Evolutionary conservation across 179 eudicot genomes (phyloP), one percentile per base, ranked within the genome.

Genomic region (Spergularia azorica): DNA sequence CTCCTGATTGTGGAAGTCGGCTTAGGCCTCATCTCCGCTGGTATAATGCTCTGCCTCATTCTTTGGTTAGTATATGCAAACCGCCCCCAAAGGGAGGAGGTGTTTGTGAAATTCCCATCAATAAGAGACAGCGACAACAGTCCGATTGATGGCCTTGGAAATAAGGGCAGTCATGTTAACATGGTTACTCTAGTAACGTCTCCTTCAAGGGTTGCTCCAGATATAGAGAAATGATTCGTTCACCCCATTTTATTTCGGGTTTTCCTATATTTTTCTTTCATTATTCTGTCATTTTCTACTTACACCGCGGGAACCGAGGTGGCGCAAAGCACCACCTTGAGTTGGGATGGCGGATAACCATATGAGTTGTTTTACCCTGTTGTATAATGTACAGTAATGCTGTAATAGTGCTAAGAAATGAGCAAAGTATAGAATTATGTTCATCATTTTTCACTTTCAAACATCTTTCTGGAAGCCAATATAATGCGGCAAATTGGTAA

Each of bases 1-100:
- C 97, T 93, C 9, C 67, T 71, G 41, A 59, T 82, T 11, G 89
- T 91, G 5, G 90, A 89, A 76, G 87, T 88, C 0, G 97, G 98
- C 2, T 80, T 95, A 20, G 97, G 84, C 52, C 87, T 95, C 11
- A 90, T 95, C 82, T 90, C 97, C 0, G 90, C 90, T 7, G 99
- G 97, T 61, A 88, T 93, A 63, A 87, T 90, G 92, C 97, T 93
- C 21, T 87, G 97, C 69, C 97, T 95, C 65, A 87, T 88, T 15
- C 83, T 95, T 63, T 95, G 99, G 95, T 82, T 95, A 48, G 81
- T 91, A 70, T 87, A 88, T 73, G 89, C 94, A 76, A 91, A 95
- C 90, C 90, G 88, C 91, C 94, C 90, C 90, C 92, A 71, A 87
- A 89, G 95, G 92, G 92, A 93, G 95, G 95, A 95, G 79, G 87